Percentiles rank a stretch among this genome's conserved stretches.
Conservation (phyloP, 73 alveolate genomes). For the Paramecium tetraurelia region DNA sequence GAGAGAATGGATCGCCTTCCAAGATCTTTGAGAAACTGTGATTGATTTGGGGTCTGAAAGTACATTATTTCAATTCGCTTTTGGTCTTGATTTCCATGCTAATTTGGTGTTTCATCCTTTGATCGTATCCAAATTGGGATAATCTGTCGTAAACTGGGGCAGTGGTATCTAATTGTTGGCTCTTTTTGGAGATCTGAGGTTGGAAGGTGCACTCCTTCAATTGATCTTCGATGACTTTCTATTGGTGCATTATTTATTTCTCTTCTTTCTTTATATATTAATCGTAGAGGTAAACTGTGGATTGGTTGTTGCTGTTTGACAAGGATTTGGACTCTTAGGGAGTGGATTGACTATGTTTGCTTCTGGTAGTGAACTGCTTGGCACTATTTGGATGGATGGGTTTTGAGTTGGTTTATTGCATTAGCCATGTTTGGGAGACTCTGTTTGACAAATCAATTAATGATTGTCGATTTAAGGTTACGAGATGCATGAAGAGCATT, state of each 20-base stretch:
- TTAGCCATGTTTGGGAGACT: neutral
- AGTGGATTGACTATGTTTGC: neutral
- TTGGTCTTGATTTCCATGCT: neutral
- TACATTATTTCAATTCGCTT: neutral
- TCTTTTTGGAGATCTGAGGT: neutral
- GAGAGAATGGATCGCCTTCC: neutral
- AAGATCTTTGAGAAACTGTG: neutral
- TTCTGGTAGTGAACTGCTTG: neutral
- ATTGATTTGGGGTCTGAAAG: neutral
- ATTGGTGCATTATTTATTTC: neutral
- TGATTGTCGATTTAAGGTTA: neutral
- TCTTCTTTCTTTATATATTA: neutral
- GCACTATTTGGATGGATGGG: neutral
- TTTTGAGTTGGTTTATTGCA: neutral
- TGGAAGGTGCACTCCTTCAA: neutral
- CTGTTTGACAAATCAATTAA: neutral
- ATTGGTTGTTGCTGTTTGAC: neutral
- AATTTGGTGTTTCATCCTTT: neutral
- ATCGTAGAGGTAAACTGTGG: neutral
- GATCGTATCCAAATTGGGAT: constrained; percentile 2
- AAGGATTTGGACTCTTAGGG: neutral
- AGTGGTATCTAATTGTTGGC: neutral
- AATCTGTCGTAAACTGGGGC: constrained; percentile 17
- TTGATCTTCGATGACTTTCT: neutral
- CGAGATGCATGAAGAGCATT: neutral